Evolutionary conservation across 306 rosid species (phyloP), one percentile per base, ranked within the genome.

Genomic region (Malus sieversii): DNA sequence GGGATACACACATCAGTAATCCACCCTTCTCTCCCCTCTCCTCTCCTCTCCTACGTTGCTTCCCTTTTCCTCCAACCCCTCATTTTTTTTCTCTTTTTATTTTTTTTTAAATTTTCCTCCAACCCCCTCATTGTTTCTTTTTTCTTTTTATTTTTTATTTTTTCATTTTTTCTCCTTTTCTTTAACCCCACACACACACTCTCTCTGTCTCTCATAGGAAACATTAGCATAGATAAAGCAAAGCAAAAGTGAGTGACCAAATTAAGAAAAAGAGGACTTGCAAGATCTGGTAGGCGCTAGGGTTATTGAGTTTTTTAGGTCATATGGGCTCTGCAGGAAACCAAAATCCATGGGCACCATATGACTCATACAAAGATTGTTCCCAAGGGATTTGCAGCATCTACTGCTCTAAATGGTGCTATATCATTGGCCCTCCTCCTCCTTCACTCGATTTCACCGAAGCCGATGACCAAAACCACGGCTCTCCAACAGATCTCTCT

Each of bases 391-490:
- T 90, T 52, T 93, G 98, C 86, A 90, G 92, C 86, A 33, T 89
- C 61, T 93, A 86, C 60, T 90, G 98, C 72, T 96, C 95, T 2
- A 90, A 93, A 11, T 90, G 95, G 95, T 93, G 98, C 60, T 87
- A 84, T 81, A 81, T 85, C 67, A 25, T 90, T 33, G 81, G 83
- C 78, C 82, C 94, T 40, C 98, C 98, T 33, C 98, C 98, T 0
- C 91, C 92, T n/a, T 89, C 90, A 62, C 44, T 77, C 33, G 57
- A 70, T 32, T 63, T 77, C 2, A 75, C 53, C 4, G 73, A 22
- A 19, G 60, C 14, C 7, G n/a, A n/a, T n/a, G 68, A 53, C 2
- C 71, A 58, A 9, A 32, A 62, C 61, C 14, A 66, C 0, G 68
- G 40, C n/a, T 84, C 88, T 3, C 42, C 66, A 68, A 62, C 84